These are phyloP conservation scores for Solanum bulbocastanum DNA, from an alignment of 257 asterid species.

Conservation along the genomic window DNA sequence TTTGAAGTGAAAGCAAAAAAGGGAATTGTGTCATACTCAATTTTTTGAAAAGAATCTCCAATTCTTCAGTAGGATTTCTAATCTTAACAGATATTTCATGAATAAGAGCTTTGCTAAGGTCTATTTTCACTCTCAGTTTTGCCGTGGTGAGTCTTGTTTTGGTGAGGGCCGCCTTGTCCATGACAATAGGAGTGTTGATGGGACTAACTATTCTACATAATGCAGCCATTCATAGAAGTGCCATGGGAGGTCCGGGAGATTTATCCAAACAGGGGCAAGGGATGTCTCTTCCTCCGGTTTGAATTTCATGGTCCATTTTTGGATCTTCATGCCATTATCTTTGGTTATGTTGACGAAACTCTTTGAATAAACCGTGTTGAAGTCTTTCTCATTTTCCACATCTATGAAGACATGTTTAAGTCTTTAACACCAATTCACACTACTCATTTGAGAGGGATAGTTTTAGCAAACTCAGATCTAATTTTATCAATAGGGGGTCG, in stretches of 20 bases:
- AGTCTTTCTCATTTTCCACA: too few species aligned
- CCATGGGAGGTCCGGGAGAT: not conserved
- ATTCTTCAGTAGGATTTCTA: not conserved
- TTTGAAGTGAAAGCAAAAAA: not conserved
- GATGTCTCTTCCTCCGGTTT: not conserved
- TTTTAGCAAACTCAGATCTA: too few species aligned
- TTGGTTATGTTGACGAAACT: too few species aligned
- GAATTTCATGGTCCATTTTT: too few species aligned
- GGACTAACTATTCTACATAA: not conserved
- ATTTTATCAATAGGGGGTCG: too few species aligned
- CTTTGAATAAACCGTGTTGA: too few species aligned
- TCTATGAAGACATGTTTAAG: too few species aligned
- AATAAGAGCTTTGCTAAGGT: not conserved
- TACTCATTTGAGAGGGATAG: too few species aligned
- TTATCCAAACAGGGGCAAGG: not conserved
- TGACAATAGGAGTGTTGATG: not conserved
- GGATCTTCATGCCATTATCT: too few species aligned
- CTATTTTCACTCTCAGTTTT: not conserved
- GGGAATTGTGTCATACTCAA: not conserved
- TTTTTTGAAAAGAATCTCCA: not conserved
- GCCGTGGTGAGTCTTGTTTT: not conserved
- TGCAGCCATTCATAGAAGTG: not conserved
- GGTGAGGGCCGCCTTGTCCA: not conserved
- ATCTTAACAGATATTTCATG: too few species aligned
- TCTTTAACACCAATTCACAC: too few species aligned